Evolutionary conservation across 139 green algal genomes (phyloP), one percentile per base, ranked within the genome.

Genomic region (Tetraselmis striata): DNA sequence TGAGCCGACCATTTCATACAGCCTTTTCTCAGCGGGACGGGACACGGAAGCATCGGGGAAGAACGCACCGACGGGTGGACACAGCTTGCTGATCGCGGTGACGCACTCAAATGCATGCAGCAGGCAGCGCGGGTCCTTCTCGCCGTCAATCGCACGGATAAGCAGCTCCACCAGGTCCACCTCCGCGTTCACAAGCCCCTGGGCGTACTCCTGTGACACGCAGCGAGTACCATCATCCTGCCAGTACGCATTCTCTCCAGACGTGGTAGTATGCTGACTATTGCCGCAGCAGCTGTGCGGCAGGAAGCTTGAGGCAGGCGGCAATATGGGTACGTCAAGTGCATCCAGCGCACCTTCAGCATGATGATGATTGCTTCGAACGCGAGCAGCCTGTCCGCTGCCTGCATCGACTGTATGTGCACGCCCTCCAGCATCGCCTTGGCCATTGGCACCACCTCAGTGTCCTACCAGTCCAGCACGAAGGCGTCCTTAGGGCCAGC

Each of bases 111-210:
- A 90, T 1, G 83, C 83, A 23, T 78, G 27, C 25, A 89, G 76
- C 23, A 90, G 78, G 78, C 80, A 87, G 74, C 87, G 85, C 30
- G 87, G 87, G 77, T 90, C 87, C 77, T 88, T 90, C 79, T 90
- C 87, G n/a, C 87, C 87, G 32, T 90, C 87, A n/a, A 90, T 67
- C 11, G 45, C 45, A 18, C 45, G 45, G 18, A 67, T 67, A 18
- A 67, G 45, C 45, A 67, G 45, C 45, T 67, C 45, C 45, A 67
- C 45, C 11, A 67, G 11, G 45, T 67, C 45, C 45, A 67, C 45
- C 5, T 18, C 45, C 45, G 45, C 45, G 45, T 5, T 25, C 11
- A 18, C 45, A 5, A 67, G 45, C 18, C 45, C 45, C 45, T 5
- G 11, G 11, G 45, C 45, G 18, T 67, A 18, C 45, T 67, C 45